phyloP scores from a whole-genome alignment of 768 basidiomycete species.

The Rhodosporidiobolus odoratus region DNA sequence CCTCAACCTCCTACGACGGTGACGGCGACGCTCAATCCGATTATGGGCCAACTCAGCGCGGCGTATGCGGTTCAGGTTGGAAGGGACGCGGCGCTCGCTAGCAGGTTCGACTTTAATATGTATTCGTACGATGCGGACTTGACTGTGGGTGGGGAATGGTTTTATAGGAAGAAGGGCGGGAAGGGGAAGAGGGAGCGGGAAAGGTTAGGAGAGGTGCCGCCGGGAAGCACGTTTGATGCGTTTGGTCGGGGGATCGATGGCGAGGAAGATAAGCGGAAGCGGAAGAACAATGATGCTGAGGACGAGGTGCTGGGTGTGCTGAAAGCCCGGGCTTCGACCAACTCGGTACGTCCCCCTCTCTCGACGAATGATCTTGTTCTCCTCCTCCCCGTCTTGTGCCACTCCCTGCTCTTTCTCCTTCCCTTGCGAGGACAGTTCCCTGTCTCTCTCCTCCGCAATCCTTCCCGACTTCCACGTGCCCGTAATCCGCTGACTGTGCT shows the following conservation, averaged over 20 bases:
- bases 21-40: constrained; percentile 89
- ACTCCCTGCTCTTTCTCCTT: neutral
- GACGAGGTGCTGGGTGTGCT: constrained; percentile 69
- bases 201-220: neutral
- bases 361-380: no score
- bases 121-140: constrained; percentile 96
- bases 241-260: constrained; percentile 22
- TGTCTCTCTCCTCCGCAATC: neutral
- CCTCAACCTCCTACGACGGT: constrained; percentile 88
- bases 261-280: constrained; percentile 1
- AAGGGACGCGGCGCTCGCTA: constrained; percentile 67
- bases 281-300: constrained; percentile 29
- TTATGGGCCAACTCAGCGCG: constrained; percentile 86
- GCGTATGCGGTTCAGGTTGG: constrained; percentile 87
- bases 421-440: no score
- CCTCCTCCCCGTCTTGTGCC: no score
- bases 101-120: constrained; percentile 84
- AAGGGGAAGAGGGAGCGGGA: neutral
- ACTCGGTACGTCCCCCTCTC: constrained; percentile 59
- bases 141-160: constrained; percentile 94
- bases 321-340: constrained; percentile 83
- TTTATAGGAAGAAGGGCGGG: constrained; percentile 40
- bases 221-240: constrained; percentile 33
- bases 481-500: neutral
- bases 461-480: no score